These are phyloP conservation scores for Zasmidium citrigriseum DNA, from an alignment of 2,329 filamentous ascomycete genomes.

Conservation along the genomic window DNA sequence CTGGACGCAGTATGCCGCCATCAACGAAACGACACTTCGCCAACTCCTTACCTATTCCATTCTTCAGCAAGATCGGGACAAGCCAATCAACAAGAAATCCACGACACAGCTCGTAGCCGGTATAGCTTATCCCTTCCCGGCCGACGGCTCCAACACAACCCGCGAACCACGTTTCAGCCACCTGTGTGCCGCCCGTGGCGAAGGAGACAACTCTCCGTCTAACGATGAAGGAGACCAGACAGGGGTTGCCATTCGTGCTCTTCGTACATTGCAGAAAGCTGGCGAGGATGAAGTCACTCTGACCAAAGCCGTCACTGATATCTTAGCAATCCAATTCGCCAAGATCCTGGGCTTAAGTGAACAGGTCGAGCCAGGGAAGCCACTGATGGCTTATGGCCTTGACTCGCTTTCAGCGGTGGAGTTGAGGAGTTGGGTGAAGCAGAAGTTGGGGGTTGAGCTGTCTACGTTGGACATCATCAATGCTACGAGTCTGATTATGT, in stretches of 20 bases:
- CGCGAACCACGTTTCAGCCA: too few relatives aligned
- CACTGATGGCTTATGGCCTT: constrained; percentile 4
- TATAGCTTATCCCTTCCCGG: too few relatives aligned
- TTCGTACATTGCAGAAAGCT: too few relatives aligned
- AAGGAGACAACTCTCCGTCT: too few relatives aligned
- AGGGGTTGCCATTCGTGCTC: too few relatives aligned
- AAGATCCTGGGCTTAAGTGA: not conserved
- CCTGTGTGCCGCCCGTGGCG: too few relatives aligned
- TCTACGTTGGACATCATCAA: constrained; percentile 2
- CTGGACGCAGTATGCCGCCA: not conserved
- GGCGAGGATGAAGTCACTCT: too few relatives aligned
- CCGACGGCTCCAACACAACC: too few relatives aligned
- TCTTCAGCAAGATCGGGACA: not conserved
- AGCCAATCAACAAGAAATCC: too few relatives aligned
- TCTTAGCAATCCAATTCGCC: not conserved
- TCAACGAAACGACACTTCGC: not conserved
- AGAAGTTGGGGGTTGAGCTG: not conserved
- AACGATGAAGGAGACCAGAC: too few relatives aligned
- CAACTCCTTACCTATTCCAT: not conserved
- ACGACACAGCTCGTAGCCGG: too few relatives aligned
- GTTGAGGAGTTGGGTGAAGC: constrained; percentile 10
- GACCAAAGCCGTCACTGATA: not conserved
- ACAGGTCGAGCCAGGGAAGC: not conserved
- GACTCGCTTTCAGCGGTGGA: constrained; percentile 15
- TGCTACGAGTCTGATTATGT: not conserved